Evolutionary conservation across 345 rosid species (phyloP), one percentile per base, ranked within the genome.

Genomic region (Acer negundo): DNA sequence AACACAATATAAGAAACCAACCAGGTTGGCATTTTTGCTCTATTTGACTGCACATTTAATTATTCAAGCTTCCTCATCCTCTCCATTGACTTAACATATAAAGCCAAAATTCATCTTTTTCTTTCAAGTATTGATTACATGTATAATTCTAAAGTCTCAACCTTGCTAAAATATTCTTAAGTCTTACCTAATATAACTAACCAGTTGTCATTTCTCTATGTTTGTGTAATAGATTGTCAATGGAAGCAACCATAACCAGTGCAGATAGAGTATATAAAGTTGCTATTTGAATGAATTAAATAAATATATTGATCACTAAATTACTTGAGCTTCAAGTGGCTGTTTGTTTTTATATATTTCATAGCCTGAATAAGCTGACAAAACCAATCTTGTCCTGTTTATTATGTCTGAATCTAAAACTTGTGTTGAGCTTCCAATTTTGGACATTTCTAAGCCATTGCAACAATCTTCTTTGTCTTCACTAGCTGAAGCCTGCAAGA

Each of bases 401-500:
- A 67, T 23, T 72, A 79, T 77, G 86, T 40, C 73, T 46, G 76
- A 75, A n/a, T 28, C 78, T 38, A 74, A 86, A 62, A 51, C 63
- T 74, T 77, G 23, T 49, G 70, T 74, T 1, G 74, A 85, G 12
- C 85, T 87, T 78, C 82, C 86, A 16, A 72, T 80, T 22, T 44
- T 83, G 10, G 87, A 81, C 61, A 56, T 87, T 44, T 84, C 83
- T 26, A 80, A 75, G 82, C 86, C 83, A 42, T 22, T 75, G 64
- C 17, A 65, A 23, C 70, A 83, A 19, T 68, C 81, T 12, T 65
- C 70, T 62, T 26, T 84, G 10, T 59, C 64, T 0, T 79, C 83
- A 28, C 78, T 87, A 7, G 23, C 70, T 20, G 67, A 69, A 62
- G 85, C 88, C 68, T 85, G 86, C 72, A 78, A 75, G 72, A 61